Conservation (phyloP, 2,329 filamentous ascomycete species). For the Graphiopsis chlorocephala region DNA sequence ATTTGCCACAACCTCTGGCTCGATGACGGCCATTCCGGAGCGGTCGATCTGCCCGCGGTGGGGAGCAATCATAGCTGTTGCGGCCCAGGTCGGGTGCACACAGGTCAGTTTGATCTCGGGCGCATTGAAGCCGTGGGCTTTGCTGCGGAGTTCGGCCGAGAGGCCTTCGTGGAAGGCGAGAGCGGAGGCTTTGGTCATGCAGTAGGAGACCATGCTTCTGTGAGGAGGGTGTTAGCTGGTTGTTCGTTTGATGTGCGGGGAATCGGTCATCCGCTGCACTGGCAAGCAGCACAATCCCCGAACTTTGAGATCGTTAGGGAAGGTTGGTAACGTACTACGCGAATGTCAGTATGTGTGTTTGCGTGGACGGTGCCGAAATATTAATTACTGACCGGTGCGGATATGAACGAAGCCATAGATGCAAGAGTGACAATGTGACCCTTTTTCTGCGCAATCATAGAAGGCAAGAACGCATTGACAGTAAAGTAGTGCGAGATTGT, state of each 20-base stretch:
- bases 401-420: conserved; percentile 51
- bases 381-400: conserved; percentile 1
- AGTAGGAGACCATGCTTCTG: conserved; percentile 46
- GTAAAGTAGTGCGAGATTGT: conserved; percentile 51
- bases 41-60: conserved; percentile 34
- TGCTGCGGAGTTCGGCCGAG: conserved; percentile 41
- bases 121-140: conserved; percentile 34
- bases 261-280: not conserved
- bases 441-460: conserved; percentile 51
- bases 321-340: not conserved
- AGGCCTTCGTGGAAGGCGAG: conserved; percentile 54
- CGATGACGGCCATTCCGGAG: conserved; percentile 34
- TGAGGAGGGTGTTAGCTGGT: not conserved
- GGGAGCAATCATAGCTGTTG: conserved; percentile 39
- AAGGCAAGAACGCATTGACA: conserved; percentile 52
- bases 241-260: not conserved
- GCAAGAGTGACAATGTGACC: conserved; percentile 59
- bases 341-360: not conserved
- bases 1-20: conserved; percentile 41
- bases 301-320: not conserved
- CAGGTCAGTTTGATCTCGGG: conserved; percentile 44
- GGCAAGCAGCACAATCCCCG: too few relatives aligned
- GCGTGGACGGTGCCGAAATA: not conserved
- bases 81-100: conserved; percentile 44
- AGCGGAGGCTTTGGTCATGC: conserved; percentile 51